These are phyloP conservation scores for Coemansia sp. DNA, from an alignment of 192 early-diverging fungal genomes.

Conservation along the genomic window DNA sequence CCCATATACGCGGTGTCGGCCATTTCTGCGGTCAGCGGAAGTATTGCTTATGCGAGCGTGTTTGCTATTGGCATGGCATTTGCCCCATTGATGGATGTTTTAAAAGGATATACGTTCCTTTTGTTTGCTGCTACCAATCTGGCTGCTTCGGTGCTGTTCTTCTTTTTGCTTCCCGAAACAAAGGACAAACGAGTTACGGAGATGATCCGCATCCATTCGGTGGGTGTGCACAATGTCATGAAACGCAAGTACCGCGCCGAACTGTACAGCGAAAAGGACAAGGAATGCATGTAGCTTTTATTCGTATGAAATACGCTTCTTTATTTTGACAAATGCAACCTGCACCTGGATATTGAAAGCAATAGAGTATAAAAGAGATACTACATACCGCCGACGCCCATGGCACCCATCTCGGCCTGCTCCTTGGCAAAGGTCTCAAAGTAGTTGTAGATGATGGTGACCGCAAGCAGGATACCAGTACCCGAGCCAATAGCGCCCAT, in stretches of 20 bases:
- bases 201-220: slow-evolving; percentile 41
- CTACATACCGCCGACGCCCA: slow-evolving; percentile 50
- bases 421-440: slow-evolving; percentile 98
- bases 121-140: slow-evolving; percentile 64
- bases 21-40: slow-evolving; percentile 62
- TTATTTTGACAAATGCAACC: background rate
- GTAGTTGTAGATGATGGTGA: slow-evolving; percentile 99
- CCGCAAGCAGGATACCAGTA: slow-evolving; percentile 97
- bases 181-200: slow-evolving; percentile 64
- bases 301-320: background rate
- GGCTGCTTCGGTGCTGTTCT: slow-evolving; percentile 57
- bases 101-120: slow-evolving; percentile 55
- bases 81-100: slow-evolving; percentile 36
- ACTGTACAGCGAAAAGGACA: background rate
- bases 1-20: slow-evolving; percentile 71
- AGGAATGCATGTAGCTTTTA: background rate
- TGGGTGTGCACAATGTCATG: slow-evolving; percentile 42
- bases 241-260: slow-evolving; percentile 9
- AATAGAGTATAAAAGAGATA: background rate
- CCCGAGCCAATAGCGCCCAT: slow-evolving; percentile 98
- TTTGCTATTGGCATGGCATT: slow-evolving; percentile 59
- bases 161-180: slow-evolving; percentile 74
- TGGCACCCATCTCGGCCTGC: slow-evolving; percentile 56
- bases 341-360: no score
- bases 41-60: slow-evolving; percentile 62